These are phyloP conservation scores for Escovopsis sp. DNA, from an alignment of 2,329 filamentous ascomycete species.

Conservation along the genomic window DNA sequence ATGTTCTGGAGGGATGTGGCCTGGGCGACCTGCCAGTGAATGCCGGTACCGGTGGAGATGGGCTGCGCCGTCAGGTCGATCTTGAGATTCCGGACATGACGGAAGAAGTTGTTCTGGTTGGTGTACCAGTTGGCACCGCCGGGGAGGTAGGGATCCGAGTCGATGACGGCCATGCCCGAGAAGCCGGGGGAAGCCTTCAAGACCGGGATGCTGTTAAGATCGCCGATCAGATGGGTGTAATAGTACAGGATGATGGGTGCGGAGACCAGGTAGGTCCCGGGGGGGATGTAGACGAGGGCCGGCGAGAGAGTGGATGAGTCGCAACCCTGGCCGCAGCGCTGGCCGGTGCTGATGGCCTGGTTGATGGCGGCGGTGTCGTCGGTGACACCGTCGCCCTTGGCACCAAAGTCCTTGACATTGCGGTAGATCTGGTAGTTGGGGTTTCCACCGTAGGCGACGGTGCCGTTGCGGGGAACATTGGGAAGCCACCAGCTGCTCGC, in stretches of 20 bases:
- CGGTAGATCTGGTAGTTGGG: conserved; percentile 55
- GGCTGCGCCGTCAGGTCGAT: conserved; percentile 60
- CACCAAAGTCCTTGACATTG: conserved; percentile 65
- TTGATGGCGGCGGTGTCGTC: conserved; percentile 91
- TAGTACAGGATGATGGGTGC: conserved; percentile 72
- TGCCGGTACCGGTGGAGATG: conserved; percentile 46
- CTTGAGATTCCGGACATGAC: conserved; percentile 67
- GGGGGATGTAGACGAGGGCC: conserved; percentile 81
- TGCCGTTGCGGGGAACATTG: conserved; percentile 53
- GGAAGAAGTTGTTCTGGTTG: conserved; percentile 77
- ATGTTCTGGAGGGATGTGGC: conserved; percentile 71
- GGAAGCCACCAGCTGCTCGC: conserved; percentile 56
- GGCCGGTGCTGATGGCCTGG: conserved; percentile 59
- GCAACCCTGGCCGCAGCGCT: conserved; percentile 67
- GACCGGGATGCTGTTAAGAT: conserved; percentile 55
- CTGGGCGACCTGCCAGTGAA: conserved; percentile 80
- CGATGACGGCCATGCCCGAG: conserved; percentile 74
- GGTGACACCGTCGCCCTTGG: conserved; percentile 49
- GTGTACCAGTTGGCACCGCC: conserved; percentile 59
- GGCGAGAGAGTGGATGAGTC: conserved; percentile 74
- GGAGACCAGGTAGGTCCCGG: conserved; percentile 73
- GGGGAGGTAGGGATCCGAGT: conserved; percentile 68
- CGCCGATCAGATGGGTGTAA: conserved; percentile 86
- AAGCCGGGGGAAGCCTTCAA: conserved; percentile 64
- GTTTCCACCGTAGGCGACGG: conserved; percentile 39